A percentile compares a stretch with the other conserved stretches of the same genome.
Conservation (phyloP, 192 early-diverging fungal genomes). For the Spinellus fusiger region DNA sequence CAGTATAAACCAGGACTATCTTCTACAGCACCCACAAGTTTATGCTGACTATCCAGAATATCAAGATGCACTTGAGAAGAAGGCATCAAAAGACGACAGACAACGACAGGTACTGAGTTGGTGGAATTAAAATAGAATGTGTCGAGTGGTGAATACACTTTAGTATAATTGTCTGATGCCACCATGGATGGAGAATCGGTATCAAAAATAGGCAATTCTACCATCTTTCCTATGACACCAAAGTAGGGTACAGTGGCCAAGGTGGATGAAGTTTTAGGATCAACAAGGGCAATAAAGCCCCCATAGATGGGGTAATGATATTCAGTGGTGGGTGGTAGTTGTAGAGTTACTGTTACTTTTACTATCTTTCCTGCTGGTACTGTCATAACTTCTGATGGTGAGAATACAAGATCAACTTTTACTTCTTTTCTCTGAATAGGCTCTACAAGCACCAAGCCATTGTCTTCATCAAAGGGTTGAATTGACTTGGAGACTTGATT, state of each 20-base stretch:
- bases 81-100: slow-evolving; percentile 11
- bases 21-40: neutral
- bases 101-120: slow-evolving; percentile 37
- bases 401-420: slow-evolving; percentile 4
- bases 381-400: neutral
- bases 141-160: neutral
- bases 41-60: neutral
- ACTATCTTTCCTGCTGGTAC: slow-evolving; percentile 7
- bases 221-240: slow-evolving; percentile 37
- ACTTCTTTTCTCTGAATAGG: slow-evolving; percentile 3
- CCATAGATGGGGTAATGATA: slow-evolving; percentile 32
- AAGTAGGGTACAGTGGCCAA: slow-evolving; percentile 40
- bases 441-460: slow-evolving; percentile 6
- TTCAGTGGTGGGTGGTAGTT: slow-evolving; percentile 7
- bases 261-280: neutral
- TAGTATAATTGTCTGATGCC: neutral
- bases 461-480: slow-evolving; percentile 22
- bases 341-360: neutral
- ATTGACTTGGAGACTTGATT: slow-evolving; percentile 33
- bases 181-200: slow-evolving; percentile 1
- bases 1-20: neutral
- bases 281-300: slow-evolving; percentile 33
- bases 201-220: slow-evolving; percentile 40
- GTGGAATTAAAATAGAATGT: slow-evolving; percentile 16
- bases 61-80: slow-evolving; percentile 12